Percentiles rank a stretch among this genome's conserved stretches.
Conservation (phyloP, 2,329 filamentous ascomycete species). For the Monascus ruber region DNA sequence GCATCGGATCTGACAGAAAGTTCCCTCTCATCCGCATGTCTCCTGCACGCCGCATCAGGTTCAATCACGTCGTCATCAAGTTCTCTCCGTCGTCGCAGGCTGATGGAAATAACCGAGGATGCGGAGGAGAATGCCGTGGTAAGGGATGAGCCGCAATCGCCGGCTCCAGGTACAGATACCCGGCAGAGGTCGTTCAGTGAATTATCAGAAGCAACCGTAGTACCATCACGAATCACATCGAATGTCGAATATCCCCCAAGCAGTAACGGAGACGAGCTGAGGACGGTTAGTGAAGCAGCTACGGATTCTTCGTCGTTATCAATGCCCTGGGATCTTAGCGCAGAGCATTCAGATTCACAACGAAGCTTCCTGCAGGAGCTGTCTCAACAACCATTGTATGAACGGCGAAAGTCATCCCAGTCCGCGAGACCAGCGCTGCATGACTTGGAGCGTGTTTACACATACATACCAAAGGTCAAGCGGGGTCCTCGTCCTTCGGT, state of each 20-base stretch:
- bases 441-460: constrained; percentile 32
- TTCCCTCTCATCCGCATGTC: constrained; percentile 76
- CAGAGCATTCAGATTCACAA: constrained; percentile 2
- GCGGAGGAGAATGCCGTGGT: constrained; percentile 65
- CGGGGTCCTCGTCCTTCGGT: constrained; percentile 73
- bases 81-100: constrained; percentile 61
- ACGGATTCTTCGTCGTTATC: constrained; percentile 5
- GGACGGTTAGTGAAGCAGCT: constrained; percentile 4
- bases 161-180: constrained; percentile 9
- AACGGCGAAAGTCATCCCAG: constrained; percentile 28
- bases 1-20: constrained; percentile 77
- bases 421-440: constrained; percentile 33
- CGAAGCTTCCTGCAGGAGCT: constrained; percentile 23
- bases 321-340: constrained; percentile 3
- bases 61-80: constrained; percentile 78
- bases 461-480: constrained; percentile 58
- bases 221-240: constrained; percentile 14
- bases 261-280: constrained; percentile 9
- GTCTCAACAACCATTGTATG: constrained; percentile 19
- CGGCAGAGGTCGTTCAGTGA: constrained; percentile 19
- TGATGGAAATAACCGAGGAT: constrained; percentile 92
- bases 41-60: constrained; percentile 74
- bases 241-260: constrained; percentile 7
- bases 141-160: constrained; percentile 33
- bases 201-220: constrained; percentile 23